phyloP scores from a whole-genome alignment of 1,284 basidiomycete species.

The Grifola frondosa region DNA sequence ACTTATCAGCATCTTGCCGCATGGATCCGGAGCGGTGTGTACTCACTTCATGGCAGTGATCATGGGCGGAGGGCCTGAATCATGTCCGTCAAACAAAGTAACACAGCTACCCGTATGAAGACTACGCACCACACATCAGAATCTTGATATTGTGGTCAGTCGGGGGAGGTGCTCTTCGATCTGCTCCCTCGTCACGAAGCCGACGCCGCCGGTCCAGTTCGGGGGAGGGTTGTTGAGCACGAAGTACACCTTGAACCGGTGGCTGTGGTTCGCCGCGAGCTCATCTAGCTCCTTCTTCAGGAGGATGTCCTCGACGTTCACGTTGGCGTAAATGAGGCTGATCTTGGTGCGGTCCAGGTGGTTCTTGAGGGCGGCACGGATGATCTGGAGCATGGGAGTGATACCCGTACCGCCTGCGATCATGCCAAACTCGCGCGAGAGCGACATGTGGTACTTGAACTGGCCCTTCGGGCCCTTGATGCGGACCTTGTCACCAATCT shows the following conservation, averaged over 20 bases:
- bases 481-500: conserved; percentile 81
- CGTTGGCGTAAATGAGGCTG: conserved; percentile 94
- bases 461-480: conserved; percentile 96
- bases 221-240: conserved; percentile 92
- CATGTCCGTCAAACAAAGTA: conserved; percentile 4
- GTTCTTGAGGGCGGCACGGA: conserved; percentile 87
- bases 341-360: conserved; percentile 80
- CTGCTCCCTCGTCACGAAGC: conserved; percentile 94
- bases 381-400: conserved; percentile 98
- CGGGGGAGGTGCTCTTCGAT: conserved; percentile 73
- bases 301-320: conserved; percentile 85
- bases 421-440: conserved; percentile 85
- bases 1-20: neutral
- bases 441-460: conserved; percentile 75
- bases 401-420: conserved; percentile 96
- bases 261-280: conserved; percentile 65
- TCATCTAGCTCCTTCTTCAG: conserved; percentile 85
- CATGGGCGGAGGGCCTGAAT: conserved; percentile 90
- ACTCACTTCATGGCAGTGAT: conserved; percentile 93
- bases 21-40: too few species aligned
- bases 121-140: conserved; percentile 74
- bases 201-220: conserved; percentile 85
- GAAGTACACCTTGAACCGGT: conserved; percentile 83
- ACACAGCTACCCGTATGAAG: neutral
- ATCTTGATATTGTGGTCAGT: conserved; percentile 72